Evolutionary conservation across 73 alveolate genomes (phyloP), one percentile per base, ranked within the genome.

Genomic region (Breviolum minutum): DNA sequence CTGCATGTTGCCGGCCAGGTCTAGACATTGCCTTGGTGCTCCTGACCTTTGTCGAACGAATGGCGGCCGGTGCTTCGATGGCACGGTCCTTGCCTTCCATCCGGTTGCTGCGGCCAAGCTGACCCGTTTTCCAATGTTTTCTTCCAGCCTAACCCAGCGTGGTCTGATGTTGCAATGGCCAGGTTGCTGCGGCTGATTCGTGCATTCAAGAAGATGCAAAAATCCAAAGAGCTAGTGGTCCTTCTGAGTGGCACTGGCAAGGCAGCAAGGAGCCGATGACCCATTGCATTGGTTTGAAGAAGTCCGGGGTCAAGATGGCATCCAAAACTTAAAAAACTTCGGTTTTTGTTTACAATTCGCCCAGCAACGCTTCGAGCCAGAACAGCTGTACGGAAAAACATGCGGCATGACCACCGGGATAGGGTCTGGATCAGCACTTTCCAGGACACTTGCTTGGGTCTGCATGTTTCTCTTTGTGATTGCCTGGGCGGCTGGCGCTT

Each of bases 21-120:
- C 73, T 88, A 17, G 95, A 88, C 64, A 88, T 88, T 32, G 95
- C 95, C 20, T 60, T 88, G 95, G 95, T 88, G n/a, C 95, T 88
- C 86, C 84, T 88, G n/a, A 88, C 95, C 95, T 88, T 88, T 61
- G 95, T 88, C 17, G 95, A 88, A 54, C 60, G 95, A 74, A 88
- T 88, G 95, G 95, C 95, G 9, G 95, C 95, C 70, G 95, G 95
- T n/a, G 95, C 95, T 32, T 88, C 95, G 16, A 88, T 88, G 95
- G 95, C 95, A 61, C 84, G 95, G 27, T 88, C 95, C 20, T 54
- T 88, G 84, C 95, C 95, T 19, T 88, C 95, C 61, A 88, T 88
- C 24, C 95, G 95, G 26, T 88, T 88, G 95, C 95, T 88, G 68
- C 68, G 95, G 95, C 95, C 20, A 20, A 20, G 77, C 95, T 10